Conservation (phyloP, 2,329 filamentous ascomycete genomes). For the Beauveria brongniartii region DNA sequence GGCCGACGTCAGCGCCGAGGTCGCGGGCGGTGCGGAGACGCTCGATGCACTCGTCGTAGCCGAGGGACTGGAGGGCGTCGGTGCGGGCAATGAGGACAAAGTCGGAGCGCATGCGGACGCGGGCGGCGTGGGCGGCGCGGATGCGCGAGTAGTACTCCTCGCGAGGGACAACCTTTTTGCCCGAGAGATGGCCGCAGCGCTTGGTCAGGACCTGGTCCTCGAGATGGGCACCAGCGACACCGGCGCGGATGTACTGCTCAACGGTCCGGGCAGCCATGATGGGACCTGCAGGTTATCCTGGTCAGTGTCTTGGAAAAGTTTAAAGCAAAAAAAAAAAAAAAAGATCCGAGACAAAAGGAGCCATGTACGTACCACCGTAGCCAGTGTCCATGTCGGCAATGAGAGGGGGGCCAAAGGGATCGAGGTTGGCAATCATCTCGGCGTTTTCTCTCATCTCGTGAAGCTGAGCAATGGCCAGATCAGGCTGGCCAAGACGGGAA, state of each 20-base stretch:
- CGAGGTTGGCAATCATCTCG: slow-evolving; percentile 53
- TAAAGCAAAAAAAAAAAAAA: not conserved
- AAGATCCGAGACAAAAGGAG: not conserved
- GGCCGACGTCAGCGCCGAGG: slow-evolving; percentile 50
- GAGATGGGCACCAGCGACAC: slow-evolving; percentile 52
- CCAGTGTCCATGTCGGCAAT: slow-evolving; percentile 55
- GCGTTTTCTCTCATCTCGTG: slow-evolving; percentile 57
- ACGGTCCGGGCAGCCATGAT: slow-evolving; percentile 46
- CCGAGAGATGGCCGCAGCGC: slow-evolving; percentile 55
- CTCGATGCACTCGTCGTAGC: slow-evolving; percentile 48
- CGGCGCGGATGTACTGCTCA: slow-evolving; percentile 42
- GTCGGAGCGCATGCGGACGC: slow-evolving; percentile 40
- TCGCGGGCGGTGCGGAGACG: slow-evolving; percentile 42
- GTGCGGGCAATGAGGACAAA: slow-evolving; percentile 59
- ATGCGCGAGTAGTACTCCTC: slow-evolving; percentile 47
- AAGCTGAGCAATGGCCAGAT: slow-evolving; percentile 54
- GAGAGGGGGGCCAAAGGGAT: slow-evolving; percentile 45
- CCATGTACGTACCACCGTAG: slow-evolving; percentile 36
- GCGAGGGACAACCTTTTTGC: slow-evolving; percentile 50
- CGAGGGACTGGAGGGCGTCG: slow-evolving; percentile 48
- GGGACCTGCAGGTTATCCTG: slow-evolving; percentile 23
- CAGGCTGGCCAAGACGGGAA: slow-evolving; percentile 53
- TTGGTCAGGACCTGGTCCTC: slow-evolving; percentile 59
- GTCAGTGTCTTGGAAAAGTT: not conserved
- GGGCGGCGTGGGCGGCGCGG: slow-evolving; percentile 44